These are phyloP conservation scores for Penicillium egyptiacum DNA, from an alignment of 495 filamentous ascomycete genomes.

Conservation along the genomic window DNA sequence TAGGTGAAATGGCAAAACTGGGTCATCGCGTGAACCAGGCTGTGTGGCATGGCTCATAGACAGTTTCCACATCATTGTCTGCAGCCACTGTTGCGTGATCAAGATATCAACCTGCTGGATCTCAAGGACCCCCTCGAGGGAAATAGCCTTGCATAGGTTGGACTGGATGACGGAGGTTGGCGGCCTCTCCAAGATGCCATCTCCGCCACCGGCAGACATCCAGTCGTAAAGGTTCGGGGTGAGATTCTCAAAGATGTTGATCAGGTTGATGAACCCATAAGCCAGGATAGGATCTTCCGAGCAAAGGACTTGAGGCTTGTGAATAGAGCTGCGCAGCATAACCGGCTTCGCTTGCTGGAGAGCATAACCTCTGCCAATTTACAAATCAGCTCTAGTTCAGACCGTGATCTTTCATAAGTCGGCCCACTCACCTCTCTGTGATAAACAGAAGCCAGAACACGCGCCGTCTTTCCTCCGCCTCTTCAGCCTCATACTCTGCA, in stretches of 20 bases:
- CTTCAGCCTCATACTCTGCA: constrained; percentile 40
- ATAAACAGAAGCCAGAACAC: constrained; percentile 67
- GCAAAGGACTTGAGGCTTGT: constrained; percentile 47
- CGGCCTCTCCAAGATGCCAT: constrained; percentile 38
- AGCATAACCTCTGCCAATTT: constrained; percentile 38
- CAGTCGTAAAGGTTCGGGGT: constrained; percentile 45
- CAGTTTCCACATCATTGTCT: constrained; percentile 60
- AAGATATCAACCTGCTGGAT: constrained; percentile 62
- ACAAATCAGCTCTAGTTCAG: constrained; percentile 1
- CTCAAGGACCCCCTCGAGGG: constrained; percentile 48
- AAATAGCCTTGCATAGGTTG: constrained; percentile 39
- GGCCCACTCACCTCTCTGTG: constrained; percentile 50
- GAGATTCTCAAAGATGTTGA: constrained; percentile 52
- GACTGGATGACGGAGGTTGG: constrained; percentile 42
- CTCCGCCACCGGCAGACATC: constrained; percentile 41
- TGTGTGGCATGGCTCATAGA: constrained; percentile 57
- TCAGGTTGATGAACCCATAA: constrained; percentile 55
- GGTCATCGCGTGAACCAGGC: constrained; percentile 40
- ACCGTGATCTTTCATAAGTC: neutral
- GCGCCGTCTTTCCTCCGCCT: constrained; percentile 53
- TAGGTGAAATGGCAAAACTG: constrained; percentile 57
- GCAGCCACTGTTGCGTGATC: constrained; percentile 63
- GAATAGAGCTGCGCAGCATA: constrained; percentile 51
- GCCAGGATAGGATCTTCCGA: constrained; percentile 48
- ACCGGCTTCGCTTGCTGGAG: constrained; percentile 57